Evolutionary conservation across 23 red algal species (phyloP).

Genomic region (Gracilaria caudata): DNA sequence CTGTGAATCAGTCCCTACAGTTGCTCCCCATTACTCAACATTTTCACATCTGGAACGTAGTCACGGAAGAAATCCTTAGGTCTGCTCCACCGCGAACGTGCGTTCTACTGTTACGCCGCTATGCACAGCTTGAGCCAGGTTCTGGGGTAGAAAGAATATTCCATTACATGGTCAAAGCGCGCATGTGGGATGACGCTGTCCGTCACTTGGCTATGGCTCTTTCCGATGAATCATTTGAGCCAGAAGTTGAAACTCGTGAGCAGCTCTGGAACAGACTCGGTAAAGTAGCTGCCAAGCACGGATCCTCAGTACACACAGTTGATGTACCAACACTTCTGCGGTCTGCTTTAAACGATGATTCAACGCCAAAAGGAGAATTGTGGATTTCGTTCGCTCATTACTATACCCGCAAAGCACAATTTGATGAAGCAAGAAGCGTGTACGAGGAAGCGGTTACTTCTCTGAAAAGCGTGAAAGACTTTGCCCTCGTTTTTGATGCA

Average conservation of each 20-base stretch:
- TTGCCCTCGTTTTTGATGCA: constrained; percentile 86
- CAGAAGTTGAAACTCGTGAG: constrained; percentile 49
- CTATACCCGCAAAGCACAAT: constrained; percentile 64
- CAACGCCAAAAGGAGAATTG: constrained; percentile 46
- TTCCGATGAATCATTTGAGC: constrained; percentile 36
- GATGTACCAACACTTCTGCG: constrained; percentile 61
- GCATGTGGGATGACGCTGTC: constrained; percentile 70
- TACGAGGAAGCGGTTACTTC: constrained; percentile 76
- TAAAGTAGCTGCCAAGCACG: constrained; percentile 59
- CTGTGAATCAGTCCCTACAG: constrained; percentile 57
- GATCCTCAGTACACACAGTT: constrained; percentile 15
- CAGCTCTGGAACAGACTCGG: constrained; percentile 62
- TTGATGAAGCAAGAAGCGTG: constrained; percentile 68
- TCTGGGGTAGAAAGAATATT: constrained; percentile 52
- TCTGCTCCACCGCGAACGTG: constrained; percentile 28
- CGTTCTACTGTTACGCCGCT: constrained; percentile 58
- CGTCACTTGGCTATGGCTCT: constrained; percentile 37
- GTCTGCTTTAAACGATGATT: constrained; percentile 36
- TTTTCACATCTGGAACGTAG: constrained; percentile 66
- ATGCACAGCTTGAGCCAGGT: constrained; percentile 48
- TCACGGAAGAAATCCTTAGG: constrained; percentile 23
- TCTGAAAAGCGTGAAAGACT: constrained; percentile 75
- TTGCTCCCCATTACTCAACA: constrained; percentile 81
- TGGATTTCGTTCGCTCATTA: constrained; percentile 73
- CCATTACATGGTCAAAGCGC: constrained; percentile 48